phyloP scores from a whole-genome alignment of 2,329 filamentous ascomycete species.

The Colletotrichum orchidophilum region DNA sequence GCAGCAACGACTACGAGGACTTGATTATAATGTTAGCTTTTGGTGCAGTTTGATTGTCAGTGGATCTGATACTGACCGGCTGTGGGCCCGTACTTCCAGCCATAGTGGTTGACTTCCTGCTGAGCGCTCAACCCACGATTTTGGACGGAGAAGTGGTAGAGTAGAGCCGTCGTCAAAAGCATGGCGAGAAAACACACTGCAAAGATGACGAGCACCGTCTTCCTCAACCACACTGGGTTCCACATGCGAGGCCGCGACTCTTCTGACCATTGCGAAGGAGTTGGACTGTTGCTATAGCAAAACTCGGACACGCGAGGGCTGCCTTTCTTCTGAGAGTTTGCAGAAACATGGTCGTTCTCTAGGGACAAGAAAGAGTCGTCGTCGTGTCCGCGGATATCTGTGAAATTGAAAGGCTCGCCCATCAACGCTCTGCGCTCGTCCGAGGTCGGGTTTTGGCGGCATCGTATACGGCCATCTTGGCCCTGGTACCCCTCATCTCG shows the following conservation, averaged over 20 bases:
- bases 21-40: not conserved
- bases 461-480: not conserved
- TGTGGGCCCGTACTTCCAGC: constrained; percentile 39
- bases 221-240: constrained; percentile 36
- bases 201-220: constrained; percentile 34
- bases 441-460: not conserved
- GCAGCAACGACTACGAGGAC: constrained; percentile 41
- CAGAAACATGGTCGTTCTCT: not conserved
- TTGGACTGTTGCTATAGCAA: not conserved
- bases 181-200: constrained; percentile 35
- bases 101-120: constrained; percentile 36
- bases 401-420: not conserved
- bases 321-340: not conserved
- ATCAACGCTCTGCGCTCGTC: not conserved
- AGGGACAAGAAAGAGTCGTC: too few relatives aligned
- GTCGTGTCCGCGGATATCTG: not conserved
- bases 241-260: constrained; percentile 25
- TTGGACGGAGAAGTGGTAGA: constrained; percentile 36
- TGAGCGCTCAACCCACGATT: constrained; percentile 36
- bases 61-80: constrained; percentile 30
- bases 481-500: not conserved
- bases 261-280: not conserved
- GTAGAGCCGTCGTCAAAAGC: constrained; percentile 35
- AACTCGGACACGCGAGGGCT: not conserved
- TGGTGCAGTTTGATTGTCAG: not conserved